Base-by-base conservation (phyloP, 306 rosid species). In the Fragaria vesca region DNA sequence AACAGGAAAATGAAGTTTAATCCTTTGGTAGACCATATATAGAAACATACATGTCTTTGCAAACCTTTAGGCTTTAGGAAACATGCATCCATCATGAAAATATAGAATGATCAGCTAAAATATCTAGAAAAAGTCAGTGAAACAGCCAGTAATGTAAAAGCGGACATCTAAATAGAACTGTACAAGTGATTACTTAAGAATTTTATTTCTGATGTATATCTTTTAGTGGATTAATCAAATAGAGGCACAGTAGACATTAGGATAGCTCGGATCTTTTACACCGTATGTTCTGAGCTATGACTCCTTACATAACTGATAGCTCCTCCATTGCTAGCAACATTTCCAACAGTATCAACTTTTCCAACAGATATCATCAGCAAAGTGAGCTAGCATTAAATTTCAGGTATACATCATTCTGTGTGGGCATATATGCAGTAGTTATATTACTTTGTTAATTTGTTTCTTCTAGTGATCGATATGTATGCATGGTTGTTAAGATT, bases 61-160 rank as follows among this genome's bases (percentile, higher is more conserved):
- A n/a, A 70, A 34, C 66, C 55, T 72, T 20, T 36, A 34, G 65
- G 51, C 55, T 72, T 20, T 36, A 34, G 58, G 51, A 78, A 51
- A 78, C 65, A 62, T 69, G 71, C 80, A 73, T 66, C 82, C 80
- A 73, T 66, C 82, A 21, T 75, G 45, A 20, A 3, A 75, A 46
- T 60, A 61, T 54, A 20, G 46, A 51, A 69, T 34, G 65, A 34
- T 24, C 17, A 69, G 50, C 45, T 20, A 43, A 38, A 54, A 48
- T 36, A 24, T 36, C 32, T 1, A 30, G 8, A 16, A 48, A 70
- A 71, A 7, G 30, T 12, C 55, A 6, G 12, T 12, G 6, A 12
- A 69, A 45, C 40, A 69, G 46, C 9, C 54, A 13, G n/a, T 61
- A 24, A 3, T 68, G 8, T 61, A 12, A 12, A 68, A 42, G 26